Base-by-base conservation (phyloP, 1,284 basidiomycete genomes). In the Ustilago bromivora region DNA sequence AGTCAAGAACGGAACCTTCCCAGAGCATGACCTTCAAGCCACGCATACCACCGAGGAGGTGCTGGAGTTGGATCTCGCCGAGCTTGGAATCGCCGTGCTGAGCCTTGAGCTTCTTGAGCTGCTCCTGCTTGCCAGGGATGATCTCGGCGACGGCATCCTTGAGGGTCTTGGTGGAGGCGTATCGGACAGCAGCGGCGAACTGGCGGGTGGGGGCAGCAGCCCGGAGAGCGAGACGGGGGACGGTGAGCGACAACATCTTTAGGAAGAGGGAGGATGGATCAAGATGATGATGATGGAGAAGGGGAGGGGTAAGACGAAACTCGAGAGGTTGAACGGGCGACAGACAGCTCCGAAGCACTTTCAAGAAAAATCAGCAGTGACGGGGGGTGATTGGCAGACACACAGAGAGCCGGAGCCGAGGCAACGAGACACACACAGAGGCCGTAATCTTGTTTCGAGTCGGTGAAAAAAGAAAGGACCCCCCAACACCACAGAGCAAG, bases 11-110 rank as follows among this genome's bases (percentile, higher is more conserved):
- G 71, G 82, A 84, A 55, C 84, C 84, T 74, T 85, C 83, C 84
- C 84, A 85, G 65, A 85, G 84, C 84, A 85, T 85, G 74, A 82
- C 73, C 82, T 85, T 85, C 54, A 85, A 80, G 35, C 84, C 84
- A 62, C 84, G 81, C 84, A 85, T 85, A 70, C 84, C 84, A 68
- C 84, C 84, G 64, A 85, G 76, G 55, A 85, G 77, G 81, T 85
- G 78, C 61, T 71, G 67, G 32, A 85, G 78, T 74, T 84, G 83
- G 68, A 83, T 78, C 54, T 85, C 82, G 57, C 84, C 84, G 57
- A 85, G 82, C 62, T 67, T 71, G 52, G 73, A 57, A 62, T 85
- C 82, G 66, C 69, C 73, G 78, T 84, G 74, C 62, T 83, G 73
- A 58, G 82, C 69, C 81, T 84, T 84, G 82, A 85, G 76, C 73